Conservation (phyloP, 179 eudicot species). For the Beta lomatogona region DNA sequence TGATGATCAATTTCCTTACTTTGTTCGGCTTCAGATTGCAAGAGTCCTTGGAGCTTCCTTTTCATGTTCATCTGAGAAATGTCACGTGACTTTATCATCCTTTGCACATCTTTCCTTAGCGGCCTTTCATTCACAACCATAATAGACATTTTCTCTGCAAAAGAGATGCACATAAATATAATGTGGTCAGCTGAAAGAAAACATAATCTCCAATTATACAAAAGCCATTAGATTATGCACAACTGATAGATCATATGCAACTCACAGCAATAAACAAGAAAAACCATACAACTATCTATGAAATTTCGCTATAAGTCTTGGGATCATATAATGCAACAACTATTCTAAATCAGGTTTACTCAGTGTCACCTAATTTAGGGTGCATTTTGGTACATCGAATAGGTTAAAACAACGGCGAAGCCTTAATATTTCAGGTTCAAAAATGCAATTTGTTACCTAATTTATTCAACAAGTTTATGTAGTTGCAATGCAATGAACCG, state of each 20-base stretch:
- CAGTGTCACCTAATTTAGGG: no score
- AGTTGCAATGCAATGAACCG: no score
- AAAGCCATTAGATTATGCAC: neutral
- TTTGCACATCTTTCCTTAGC: slow-evolving; percentile 4
- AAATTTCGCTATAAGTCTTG: no score
- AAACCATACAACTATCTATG: no score
- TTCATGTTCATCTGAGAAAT: slow-evolving; percentile 13
- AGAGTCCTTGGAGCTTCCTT: slow-evolving; percentile 11
- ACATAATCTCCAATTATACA: neutral
- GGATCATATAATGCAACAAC: no score
- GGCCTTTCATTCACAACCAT: slow-evolving; percentile 21
- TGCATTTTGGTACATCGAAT: no score
- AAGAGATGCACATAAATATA: neutral
- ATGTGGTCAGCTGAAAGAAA: neutral
- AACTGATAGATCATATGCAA: neutral
- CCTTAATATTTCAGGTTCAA: no score
- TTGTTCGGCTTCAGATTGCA: slow-evolving; percentile 13
- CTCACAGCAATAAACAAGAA: neutral
- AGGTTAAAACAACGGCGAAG: no score
- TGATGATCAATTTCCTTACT: slow-evolving; percentile 1
- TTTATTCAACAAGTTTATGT: no score
- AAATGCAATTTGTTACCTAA: no score
- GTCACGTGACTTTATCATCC: slow-evolving; percentile 13
- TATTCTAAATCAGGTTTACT: no score
- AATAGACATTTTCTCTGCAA: slow-evolving; percentile 34